Evolutionary conservation across 768 basidiomycete genomes (phyloP).

Genomic region (Mycena sanguinolenta): DNA sequence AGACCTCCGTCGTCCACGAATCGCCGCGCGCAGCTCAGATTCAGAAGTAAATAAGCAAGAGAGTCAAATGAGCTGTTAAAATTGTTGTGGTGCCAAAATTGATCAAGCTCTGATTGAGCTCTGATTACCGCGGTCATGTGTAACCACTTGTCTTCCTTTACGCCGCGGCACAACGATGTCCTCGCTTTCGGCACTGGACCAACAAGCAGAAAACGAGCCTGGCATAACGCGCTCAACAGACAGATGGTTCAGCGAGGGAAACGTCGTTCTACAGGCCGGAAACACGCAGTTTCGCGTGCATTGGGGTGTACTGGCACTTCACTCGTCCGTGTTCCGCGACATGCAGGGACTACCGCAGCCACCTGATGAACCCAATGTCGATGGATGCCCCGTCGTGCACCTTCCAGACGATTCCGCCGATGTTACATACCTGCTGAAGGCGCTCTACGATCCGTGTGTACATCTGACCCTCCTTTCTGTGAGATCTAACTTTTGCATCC

Average conservation of each 20-base stretch:
- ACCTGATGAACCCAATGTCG: slow-evolving; percentile 1
- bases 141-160: no score
- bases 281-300: slow-evolving; percentile 23
- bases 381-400: slow-evolving; percentile 10
- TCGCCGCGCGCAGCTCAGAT: no score
- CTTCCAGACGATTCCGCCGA: neutral
- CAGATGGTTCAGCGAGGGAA: neutral
- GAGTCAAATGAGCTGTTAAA: no score
- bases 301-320: slow-evolving; percentile 18
- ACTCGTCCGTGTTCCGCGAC: slow-evolving; percentile 22
- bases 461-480: neutral
- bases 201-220: neutral
- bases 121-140: no score
- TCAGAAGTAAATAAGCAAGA: no score
- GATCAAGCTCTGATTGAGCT: no score
- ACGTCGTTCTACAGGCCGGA: slow-evolving; percentile 13
- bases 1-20: no score
- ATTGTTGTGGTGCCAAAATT: no score
- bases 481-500: neutral
- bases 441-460: neutral
- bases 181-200: neutral
- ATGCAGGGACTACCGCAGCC: slow-evolving; percentile 20
- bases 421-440: neutral
- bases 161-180: no score
- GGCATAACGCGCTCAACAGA: neutral